Percentiles rank a stretch among this genome's conserved stretches.
phyloP scores from a whole-genome alignment of 2,329 filamentous ascomycete genomes.

The Phialophora macrospora region DNA sequence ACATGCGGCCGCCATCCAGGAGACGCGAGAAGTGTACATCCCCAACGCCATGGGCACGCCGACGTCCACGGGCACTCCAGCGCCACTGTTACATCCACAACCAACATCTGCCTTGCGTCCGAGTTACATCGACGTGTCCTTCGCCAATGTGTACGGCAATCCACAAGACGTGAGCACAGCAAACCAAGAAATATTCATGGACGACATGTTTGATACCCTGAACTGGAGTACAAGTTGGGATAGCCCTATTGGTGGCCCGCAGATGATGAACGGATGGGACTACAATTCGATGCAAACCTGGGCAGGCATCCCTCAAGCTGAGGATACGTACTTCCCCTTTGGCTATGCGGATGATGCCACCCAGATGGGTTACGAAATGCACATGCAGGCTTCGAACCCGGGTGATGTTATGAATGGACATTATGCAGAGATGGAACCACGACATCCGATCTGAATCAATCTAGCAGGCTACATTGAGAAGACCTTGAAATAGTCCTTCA shows the following conservation, averaged over 20 bases:
- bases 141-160: conserved; percentile 27
- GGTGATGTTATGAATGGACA: conserved; percentile 18
- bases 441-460: conserved; percentile 2
- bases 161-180: conserved; percentile 27
- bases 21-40: conserved; percentile 19
- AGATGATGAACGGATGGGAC: conserved; percentile 33
- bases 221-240: conserved; percentile 37
- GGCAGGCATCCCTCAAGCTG: conserved; percentile 30
- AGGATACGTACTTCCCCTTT: conserved; percentile 31
- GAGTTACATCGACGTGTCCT: conserved; percentile 29
- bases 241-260: conserved; percentile 31
- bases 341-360: conserved; percentile 24
- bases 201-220: conserved; percentile 37
- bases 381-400: conserved; percentile 18
- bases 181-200: conserved; percentile 34
- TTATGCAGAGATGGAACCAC: conserved; percentile 17
- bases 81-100: conserved; percentile 18
- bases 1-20: conserved; percentile 30
- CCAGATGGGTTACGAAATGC: conserved; percentile 27
- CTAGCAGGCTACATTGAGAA: neutral
- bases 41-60: conserved; percentile 23
- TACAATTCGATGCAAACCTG: conserved; percentile 31
- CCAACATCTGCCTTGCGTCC: conserved; percentile 18
- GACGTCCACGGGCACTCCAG: conserved; percentile 12
- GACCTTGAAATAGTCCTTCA: neutral